Conservation (phyloP, 495 filamentous ascomycete species). For the Penicillium odoratum region DNA sequence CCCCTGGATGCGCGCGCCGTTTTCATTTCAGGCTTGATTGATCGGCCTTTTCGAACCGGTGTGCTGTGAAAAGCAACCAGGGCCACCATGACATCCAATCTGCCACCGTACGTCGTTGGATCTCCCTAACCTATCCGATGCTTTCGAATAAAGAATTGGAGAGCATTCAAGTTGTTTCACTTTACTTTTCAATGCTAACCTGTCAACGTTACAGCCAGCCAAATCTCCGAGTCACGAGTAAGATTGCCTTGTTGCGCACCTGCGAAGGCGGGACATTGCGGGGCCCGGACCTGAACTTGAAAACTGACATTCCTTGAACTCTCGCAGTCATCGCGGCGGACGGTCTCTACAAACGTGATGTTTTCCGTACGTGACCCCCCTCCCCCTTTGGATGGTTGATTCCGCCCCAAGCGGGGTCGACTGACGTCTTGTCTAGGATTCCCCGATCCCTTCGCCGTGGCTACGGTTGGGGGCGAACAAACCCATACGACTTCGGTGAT, state of each 20-base stretch:
- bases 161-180: not conserved
- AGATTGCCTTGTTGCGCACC: conserved; percentile 28
- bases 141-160: not conserved
- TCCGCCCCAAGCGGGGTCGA: conserved; percentile 15
- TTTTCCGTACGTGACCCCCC: conserved; percentile 67
- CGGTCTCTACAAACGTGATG: conserved; percentile 97
- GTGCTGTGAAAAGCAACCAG: conserved; percentile 33
- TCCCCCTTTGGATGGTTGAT: not conserved
- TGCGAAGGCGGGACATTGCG: conserved; percentile 21
- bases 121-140: not conserved
- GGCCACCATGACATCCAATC: conserved; percentile 56
- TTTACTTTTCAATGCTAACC: conserved; percentile 29
- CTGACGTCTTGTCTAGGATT: conserved; percentile 63
- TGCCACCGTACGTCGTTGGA: conserved; percentile 53
- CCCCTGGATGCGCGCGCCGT: conserved; percentile 45
- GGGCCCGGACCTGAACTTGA: conserved; percentile 17
- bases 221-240: conserved; percentile 68
- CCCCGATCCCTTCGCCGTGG: conserved; percentile 96
- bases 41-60: conserved; percentile 42
- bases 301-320: conserved; percentile 22
- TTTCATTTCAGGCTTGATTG: conserved; percentile 41
- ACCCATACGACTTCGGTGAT: conserved; percentile 94
- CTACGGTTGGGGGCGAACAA: conserved; percentile 94
- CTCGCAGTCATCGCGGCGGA: conserved; percentile 91
- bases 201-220: conserved; percentile 43